Evolutionary conservation across 306 rosid genomes (phyloP).

Genomic region (Acacia acuminata): DNA sequence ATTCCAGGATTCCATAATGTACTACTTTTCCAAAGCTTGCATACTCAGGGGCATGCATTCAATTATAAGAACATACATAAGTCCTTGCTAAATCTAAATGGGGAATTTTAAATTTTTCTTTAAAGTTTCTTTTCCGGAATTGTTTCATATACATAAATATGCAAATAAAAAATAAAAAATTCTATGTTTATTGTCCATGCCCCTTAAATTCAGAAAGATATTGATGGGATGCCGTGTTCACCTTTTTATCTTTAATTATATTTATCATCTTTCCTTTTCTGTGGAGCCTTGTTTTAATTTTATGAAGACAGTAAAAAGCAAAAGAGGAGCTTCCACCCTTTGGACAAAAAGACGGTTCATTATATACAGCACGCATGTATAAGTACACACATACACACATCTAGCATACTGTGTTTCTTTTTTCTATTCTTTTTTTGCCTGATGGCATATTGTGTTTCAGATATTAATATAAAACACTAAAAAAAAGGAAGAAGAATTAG

Average conservation of each 20-base stretch:
- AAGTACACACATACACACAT: neutral
- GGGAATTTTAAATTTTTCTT: slow-evolving; percentile 8
- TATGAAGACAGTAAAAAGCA: neutral
- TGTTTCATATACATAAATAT: neutral
- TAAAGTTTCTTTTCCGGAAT: neutral
- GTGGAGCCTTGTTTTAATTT: neutral
- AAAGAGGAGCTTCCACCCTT: neutral
- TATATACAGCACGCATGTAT: neutral
- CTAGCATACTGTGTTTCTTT: too few species aligned
- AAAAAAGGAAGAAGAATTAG: neutral
- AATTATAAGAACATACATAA: neutral
- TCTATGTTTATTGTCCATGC: neutral
- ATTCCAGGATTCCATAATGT: slow-evolving; percentile 28
- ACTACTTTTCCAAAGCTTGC: slow-evolving; percentile 19
- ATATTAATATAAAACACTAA: neutral
- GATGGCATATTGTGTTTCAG: neutral
- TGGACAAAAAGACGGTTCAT: neutral
- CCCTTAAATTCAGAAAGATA: neutral
- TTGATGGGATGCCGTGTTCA: neutral
- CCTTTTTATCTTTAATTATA: neutral
- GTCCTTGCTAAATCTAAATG: slow-evolving; percentile 17
- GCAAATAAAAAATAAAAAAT: neutral
- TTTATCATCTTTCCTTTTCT: neutral
- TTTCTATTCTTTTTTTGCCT: too few species aligned
- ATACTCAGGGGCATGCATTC: slow-evolving; percentile 18